Conservation (phyloP, 495 filamentous ascomycete species). For the Aspergillus avenaceus region DNA sequence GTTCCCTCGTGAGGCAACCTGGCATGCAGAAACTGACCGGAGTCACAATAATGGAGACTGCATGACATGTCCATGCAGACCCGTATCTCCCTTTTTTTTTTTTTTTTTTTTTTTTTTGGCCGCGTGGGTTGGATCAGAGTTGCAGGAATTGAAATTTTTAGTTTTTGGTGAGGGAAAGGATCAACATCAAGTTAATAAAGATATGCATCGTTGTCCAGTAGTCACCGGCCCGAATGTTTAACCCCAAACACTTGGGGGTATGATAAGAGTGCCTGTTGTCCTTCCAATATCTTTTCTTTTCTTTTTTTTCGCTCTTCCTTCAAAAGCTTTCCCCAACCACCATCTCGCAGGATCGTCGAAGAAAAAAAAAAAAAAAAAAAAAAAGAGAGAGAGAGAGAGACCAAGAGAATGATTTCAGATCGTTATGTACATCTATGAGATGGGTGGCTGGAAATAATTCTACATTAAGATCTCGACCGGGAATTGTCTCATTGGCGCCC, state of each 20-base stretch:
- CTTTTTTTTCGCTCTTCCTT: no score
- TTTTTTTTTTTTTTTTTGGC: no score
- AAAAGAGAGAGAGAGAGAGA: neutral
- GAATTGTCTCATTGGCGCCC: neutral
- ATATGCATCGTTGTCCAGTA: slow-evolving; percentile 6
- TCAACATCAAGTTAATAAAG: slow-evolving; percentile 12
- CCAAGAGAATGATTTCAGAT: no score
- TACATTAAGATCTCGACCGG: neutral
- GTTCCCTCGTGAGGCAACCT: neutral
- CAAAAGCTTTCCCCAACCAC: no score
- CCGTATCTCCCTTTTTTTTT: no score
- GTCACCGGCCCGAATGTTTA: slow-evolving; percentile 6
- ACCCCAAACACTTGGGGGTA: slow-evolving; percentile 14
- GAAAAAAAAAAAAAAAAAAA: neutral
- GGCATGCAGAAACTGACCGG: slow-evolving; percentile 10
- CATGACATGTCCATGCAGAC: neutral
- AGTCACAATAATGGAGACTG: slow-evolving; percentile 15
- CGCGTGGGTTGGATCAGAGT: slow-evolving; percentile 7
- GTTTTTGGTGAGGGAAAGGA: slow-evolving; percentile 13
- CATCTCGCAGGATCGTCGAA: neutral
- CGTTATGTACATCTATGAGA: no score
- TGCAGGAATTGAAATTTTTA: no score
- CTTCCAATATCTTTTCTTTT: slow-evolving; percentile 1
- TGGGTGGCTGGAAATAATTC: neutral
- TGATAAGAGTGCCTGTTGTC: slow-evolving; percentile 13